These are phyloP conservation scores for Pelargonium australe DNA, from an alignment of 441 rosid genomes.

Conservation along the genomic window DNA sequence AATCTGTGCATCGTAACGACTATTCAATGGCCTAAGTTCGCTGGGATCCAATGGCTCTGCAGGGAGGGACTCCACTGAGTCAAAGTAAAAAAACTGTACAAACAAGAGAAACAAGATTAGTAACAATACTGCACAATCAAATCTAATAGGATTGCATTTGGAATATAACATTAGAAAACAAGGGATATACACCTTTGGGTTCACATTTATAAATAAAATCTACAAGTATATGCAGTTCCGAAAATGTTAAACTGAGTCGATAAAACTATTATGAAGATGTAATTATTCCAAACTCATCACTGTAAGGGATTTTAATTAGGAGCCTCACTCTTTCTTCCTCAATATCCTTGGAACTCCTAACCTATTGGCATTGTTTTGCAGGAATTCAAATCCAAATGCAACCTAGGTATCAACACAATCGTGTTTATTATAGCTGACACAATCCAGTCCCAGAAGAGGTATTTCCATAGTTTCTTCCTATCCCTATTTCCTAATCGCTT, in stretches of 20 bases:
- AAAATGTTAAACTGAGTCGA: too few species aligned
- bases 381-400: not conserved
- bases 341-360: not conserved
- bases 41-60: constrained; percentile 51
- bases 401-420: not conserved
- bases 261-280: too few species aligned
- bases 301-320: not conserved
- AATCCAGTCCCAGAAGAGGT: not conserved
- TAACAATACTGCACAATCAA: too few species aligned
- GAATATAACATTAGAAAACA: too few species aligned
- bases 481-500: not conserved
- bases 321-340: not conserved
- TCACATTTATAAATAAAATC: too few species aligned
- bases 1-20: constrained; percentile 84
- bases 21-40: constrained; percentile 56
- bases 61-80: constrained; percentile 82
- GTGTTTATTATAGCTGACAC: not conserved
- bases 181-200: too few species aligned
- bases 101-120: constrained; percentile 19
- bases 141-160: too few species aligned
- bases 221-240: too few species aligned
- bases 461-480: too few species aligned
- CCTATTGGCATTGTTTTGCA: not conserved
- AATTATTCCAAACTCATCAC: not conserved
- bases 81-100: constrained; percentile 82